Base-by-base conservation (phyloP, 768 basidiomycete genomes). In the Auricularia heimuer region DNA sequence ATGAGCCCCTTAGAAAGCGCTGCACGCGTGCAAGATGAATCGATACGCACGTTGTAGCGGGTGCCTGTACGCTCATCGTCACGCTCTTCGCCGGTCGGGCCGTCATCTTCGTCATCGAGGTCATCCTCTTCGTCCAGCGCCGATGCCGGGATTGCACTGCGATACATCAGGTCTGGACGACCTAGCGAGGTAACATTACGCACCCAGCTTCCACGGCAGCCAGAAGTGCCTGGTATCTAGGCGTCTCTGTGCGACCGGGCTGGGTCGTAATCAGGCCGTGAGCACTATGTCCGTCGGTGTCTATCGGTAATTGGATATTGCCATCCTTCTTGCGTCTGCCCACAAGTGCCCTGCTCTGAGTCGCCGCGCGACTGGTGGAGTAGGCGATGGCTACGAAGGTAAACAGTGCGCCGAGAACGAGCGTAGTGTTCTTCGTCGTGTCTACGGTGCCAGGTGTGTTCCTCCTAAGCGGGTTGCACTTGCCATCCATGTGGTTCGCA, bases 301-400 rank as follows among this genome's bases (percentile, higher is more conserved):
- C 84, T n/a, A 74, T 73, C 2, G 85, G 75, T 10, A 94, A 77
- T 44, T 85, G 81, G 44, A 98, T 82, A 12, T 83, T 78, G 12
- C 85, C 85, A 67, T 77, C 80, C 65, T 80, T 83, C 76, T 84
- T 89, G 36, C 80, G 80, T 65, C 80, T 86, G 2, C 94, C 95
- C 0, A 90, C 88, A 29, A 99, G 77, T 6, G 94, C 96, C 65
- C 90, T 86, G 70, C 90, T 92, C 76, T 96, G 94, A 0, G 97
- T 99, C 10, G 97, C 97, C 4, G 97, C 97, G 62, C 96, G 83
- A 33, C 88, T 91, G 0, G 97, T 98, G 35, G 95, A 98, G 73
- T 98, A 99, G 6, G 97, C 96, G 69, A 99, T 97, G 3, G 97
- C 95, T 58, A 98, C 77, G 85, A 99, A 99, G 0, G 97, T 99